Evolutionary conservation across 495 filamentous ascomycete genomes (phyloP).

Genomic region (Geopyxis carbonaria): DNA sequence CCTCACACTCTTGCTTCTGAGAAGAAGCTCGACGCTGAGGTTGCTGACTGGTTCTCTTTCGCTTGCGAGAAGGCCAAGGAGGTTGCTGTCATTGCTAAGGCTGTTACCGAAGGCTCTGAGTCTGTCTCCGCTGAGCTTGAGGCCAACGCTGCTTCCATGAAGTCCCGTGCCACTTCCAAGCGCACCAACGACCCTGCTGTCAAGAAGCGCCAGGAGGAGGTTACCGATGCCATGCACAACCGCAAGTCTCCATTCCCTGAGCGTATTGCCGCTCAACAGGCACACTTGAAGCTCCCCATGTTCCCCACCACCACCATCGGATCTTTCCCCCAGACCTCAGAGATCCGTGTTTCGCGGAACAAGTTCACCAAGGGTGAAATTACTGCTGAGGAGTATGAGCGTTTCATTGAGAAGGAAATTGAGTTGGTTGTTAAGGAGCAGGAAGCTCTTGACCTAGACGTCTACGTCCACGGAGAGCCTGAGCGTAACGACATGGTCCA

Average conservation of each 20-base stretch:
- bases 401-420: conserved; percentile 98
- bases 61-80: conserved; percentile 86
- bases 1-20: conserved; percentile 94
- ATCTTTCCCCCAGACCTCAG: conserved; percentile 97
- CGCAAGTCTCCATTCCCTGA: conserved; percentile 72
- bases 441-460: conserved; percentile 91
- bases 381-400: conserved; percentile 76
- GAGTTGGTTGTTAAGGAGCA: conserved; percentile 81
- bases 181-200: conserved; percentile 92
- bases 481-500: conserved; percentile 99
- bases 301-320: conserved; percentile 99
- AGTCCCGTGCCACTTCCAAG: conserved; percentile 72
- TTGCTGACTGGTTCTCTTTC: conserved; percentile 97
- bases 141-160: conserved; percentile 81
- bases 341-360: conserved; percentile 88
- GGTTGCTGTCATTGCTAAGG: conserved; percentile 87
- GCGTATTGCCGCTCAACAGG: conserved; percentile 71
- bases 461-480: conserved; percentile 94
- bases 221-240: conserved; percentile 72
- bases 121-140: conserved; percentile 71
- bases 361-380: conserved; percentile 98
- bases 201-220: conserved; percentile 79
- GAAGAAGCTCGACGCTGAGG: conserved; percentile 85
- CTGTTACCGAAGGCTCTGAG: conserved; percentile 76
- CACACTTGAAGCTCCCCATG: conserved; percentile 72